Conservation (phyloP, 2,329 filamentous ascomycete species). For the Scytalidium lignicola region DNA sequence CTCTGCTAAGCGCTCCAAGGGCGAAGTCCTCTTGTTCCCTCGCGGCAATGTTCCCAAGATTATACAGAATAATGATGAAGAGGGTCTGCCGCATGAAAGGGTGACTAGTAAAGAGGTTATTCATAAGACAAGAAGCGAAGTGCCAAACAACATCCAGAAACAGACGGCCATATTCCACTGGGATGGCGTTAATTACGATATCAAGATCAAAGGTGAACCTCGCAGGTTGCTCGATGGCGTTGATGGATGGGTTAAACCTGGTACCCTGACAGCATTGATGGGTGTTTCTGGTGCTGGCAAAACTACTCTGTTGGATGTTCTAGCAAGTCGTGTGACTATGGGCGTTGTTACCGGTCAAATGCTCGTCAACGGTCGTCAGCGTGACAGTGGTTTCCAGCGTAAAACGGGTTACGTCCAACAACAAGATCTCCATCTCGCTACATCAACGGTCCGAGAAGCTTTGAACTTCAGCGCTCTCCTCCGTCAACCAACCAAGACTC, state of each 20-base stretch:
- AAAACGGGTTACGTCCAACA: slow-evolving; percentile 88
- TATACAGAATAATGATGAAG: slow-evolving; percentile 4
- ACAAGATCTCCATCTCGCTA: slow-evolving; percentile 82
- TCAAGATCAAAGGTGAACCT: slow-evolving; percentile 71
- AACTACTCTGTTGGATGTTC: slow-evolving; percentile 80
- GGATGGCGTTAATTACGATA: slow-evolving; percentile 47
- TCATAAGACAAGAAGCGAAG: slow-evolving; percentile 44
- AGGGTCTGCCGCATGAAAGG: slow-evolving; percentile 29
- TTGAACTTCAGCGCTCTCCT: slow-evolving; percentile 80
- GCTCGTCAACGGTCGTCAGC: slow-evolving; percentile 58
- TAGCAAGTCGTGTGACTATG: slow-evolving; percentile 83
- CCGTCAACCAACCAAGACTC: slow-evolving; percentile 72
- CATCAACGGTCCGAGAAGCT: slow-evolving; percentile 82
- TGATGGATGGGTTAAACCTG: slow-evolving; percentile 90
- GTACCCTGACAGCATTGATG: slow-evolving; percentile 86
- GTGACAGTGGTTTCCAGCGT: slow-evolving; percentile 80
- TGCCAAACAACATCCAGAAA: slow-evolving; percentile 23
- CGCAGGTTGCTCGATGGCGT: slow-evolving; percentile 79
- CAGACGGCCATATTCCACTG: slow-evolving; percentile 51
- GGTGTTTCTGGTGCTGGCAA: slow-evolving; percentile 74
- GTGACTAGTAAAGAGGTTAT: slow-evolving; percentile 12
- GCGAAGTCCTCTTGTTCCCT: slow-evolving; percentile 71
- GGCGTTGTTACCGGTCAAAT: slow-evolving; percentile 85
- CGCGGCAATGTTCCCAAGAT: slow-evolving; percentile 48
- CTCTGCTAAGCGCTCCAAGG: slow-evolving; percentile 64